Base-by-base conservation (phyloP, 345 rosid genomes). In the Aquilaria malaccensis region DNA sequence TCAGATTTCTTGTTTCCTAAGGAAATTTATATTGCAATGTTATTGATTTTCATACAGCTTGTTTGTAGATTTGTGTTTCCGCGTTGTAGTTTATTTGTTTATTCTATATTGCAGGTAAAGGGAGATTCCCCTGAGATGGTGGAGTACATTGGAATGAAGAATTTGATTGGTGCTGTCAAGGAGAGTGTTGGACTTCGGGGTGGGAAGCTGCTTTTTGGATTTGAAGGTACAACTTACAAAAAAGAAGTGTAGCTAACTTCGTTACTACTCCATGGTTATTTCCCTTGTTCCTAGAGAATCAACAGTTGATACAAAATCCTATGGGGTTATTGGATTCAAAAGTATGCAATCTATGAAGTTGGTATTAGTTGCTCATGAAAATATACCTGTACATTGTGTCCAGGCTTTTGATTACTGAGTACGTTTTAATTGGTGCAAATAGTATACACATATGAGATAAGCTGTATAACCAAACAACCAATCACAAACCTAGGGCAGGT, bases 121-220 rank as follows among this genome's bases (percentile, higher is more conserved):
- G 99, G 99, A 30, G 91, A 78, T 78, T 89, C 96, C 14, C 99
- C 99, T 33, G 96, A 94, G 74, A 70, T 81, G 88, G 97, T 94
- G 9, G 97, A 89, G 72, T 87, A 72, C 58, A 3, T 81, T 62
- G 99, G 97, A 55, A 87, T 89, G 96, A 89, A 65, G 81, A 94
- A 87, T 70, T 79, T 94, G 73, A 81, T 89, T 67, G 80, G 83
- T 77, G 95, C 92, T 62, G 79, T 94, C 45, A 86, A 69, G 66
- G 78, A 62, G 54, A 78, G 85, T 75, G 89, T 86, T 52, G 97
- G 88, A 64, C 80, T 85, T 76, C 79, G 56, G 76, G 74, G 72
- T 14, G 97, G 99, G 56, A 87, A 85, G 75, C 76, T 89, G 33
- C 10, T 93, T 52, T 89, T 85, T 52, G 99, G 97, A 45, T 76